Base-by-base conservation (phyloP, 1,139 yeast genomes). In the Hemisphaericaspora xylanilytica region DNA sequence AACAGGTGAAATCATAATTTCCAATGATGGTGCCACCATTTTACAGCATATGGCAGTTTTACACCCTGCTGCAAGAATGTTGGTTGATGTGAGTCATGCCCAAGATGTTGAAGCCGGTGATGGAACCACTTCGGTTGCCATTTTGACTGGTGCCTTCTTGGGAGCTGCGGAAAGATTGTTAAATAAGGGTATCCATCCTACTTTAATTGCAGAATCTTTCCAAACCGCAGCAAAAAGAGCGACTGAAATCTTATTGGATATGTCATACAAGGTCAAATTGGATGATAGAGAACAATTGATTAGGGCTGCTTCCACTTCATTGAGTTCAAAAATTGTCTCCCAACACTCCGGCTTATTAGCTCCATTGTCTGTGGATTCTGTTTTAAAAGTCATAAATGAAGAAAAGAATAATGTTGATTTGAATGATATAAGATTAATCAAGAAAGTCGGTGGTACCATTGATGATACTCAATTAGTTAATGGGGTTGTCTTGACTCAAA, bases 71-170 rank as follows among this genome's bases (percentile, higher is more conserved):
- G 98, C 98, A 3, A 83, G 90, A 57, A 92, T 94, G 97, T 77
- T 92, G 52, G 98, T 92, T 36, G 98, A 94, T 59, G 88, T 94
- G 21, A 85, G 96, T 47, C 96, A 92, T 35, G 97, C 98, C 1
- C 98, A 92, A 65, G 98, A 92, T 55, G 84, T 90, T 26, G 99
- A 90, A 61, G 97, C 98, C 16, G 99, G 99, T 42, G 99, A 92
- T 60, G 99, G 99, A 49, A 92, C 99, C 32, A 92, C 99, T 0
- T 83, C 97, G 1, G 98, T 92, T 28, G 98, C 95, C 26, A 92
- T 92, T 44, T 73, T 92, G 49, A 88, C 97, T 4, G 98, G 99
- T 22, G 92, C 97, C 6, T 69, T 92, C 39, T 72, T 92, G 40
- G 95, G 92, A 26, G 98, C 98, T 17, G 96, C 97, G 39, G 98